These are phyloP conservation scores for Penicillium psychrofluorescens DNA, from an alignment of 495 filamentous ascomycete species.

Conservation along the genomic window DNA sequence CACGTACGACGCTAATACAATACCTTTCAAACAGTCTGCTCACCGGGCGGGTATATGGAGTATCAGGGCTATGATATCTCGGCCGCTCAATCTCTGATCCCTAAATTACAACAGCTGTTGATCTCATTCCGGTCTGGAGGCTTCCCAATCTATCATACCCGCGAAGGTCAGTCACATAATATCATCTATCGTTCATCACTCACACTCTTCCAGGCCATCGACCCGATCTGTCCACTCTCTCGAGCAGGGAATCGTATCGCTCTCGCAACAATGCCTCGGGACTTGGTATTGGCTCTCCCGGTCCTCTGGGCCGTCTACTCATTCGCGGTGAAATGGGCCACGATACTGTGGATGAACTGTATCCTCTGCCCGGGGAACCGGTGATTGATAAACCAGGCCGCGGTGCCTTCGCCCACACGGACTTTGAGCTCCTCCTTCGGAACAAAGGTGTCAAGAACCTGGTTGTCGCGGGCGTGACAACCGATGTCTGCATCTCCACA, in stretches of 20 bases:
- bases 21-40: conserved; percentile 41
- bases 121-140: conserved; percentile 48
- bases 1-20: neutral
- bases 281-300: conserved; percentile 52
- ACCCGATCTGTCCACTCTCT: conserved; percentile 52
- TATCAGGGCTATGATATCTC: conserved; percentile 53
- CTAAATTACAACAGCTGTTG: conserved; percentile 46
- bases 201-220: conserved; percentile 42
- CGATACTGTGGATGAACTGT: conserved; percentile 53
- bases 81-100: conserved; percentile 46
- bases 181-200: neutral
- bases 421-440: conserved; percentile 53
- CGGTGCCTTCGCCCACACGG: conserved; percentile 60
- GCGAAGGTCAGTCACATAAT: conserved; percentile 39
- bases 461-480: conserved; percentile 59
- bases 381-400: conserved; percentile 64
- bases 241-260: conserved; percentile 46
- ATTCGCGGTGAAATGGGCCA: conserved; percentile 59
- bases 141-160: conserved; percentile 60
- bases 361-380: conserved; percentile 47
- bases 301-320: conserved; percentile 56
- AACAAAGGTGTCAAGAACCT: conserved; percentile 60
- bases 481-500: conserved; percentile 63
- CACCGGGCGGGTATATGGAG: conserved; percentile 50
- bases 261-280: conserved; percentile 47